Conservation (phyloP, 176 grass and related monocot genomes). For the Lolium perenne region DNA sequence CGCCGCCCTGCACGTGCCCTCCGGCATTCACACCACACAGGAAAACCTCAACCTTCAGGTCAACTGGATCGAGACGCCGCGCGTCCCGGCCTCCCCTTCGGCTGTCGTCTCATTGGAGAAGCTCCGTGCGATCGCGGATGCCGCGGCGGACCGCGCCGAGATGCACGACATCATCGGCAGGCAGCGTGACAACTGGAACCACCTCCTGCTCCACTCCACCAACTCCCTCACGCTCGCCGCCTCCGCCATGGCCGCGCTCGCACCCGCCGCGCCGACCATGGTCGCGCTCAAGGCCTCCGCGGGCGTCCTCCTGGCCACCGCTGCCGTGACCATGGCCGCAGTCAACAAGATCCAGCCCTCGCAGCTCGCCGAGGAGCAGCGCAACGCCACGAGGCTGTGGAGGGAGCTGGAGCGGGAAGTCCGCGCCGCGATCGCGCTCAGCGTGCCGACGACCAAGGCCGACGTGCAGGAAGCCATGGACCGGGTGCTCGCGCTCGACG, state of each 20-base stretch:
- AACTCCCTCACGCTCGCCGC: no score
- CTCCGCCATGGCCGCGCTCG: no score
- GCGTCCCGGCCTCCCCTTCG: neutral
- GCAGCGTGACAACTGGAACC: slow-evolving; percentile 80
- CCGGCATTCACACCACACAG: neutral
- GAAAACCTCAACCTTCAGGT: neutral
- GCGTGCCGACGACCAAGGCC: neutral
- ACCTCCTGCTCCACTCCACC: slow-evolving; percentile 59
- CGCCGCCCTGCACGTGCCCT: neutral
- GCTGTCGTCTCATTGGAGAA: neutral
- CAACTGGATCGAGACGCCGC: neutral
- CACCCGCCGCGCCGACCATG: no score
- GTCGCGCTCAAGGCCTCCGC: neutral
- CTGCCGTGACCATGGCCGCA: slow-evolving; percentile 55
- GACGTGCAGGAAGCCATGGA: neutral
- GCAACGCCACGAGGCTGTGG: slow-evolving; percentile 60
- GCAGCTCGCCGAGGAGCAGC: slow-evolving; percentile 76
- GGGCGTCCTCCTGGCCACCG: slow-evolving; percentile 15
- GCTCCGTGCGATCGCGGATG: slow-evolving; percentile 52
- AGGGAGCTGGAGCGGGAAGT: slow-evolving; percentile 52
- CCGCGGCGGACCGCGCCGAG: slow-evolving; percentile 52
- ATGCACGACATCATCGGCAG: slow-evolving; percentile 77
- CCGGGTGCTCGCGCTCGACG: neutral
- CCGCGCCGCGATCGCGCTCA: slow-evolving; percentile 18
- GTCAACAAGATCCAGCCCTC: slow-evolving; percentile 70